Conservation (phyloP, 2,329 filamentous ascomycete genomes). For the Penicillium sp. region DNA sequence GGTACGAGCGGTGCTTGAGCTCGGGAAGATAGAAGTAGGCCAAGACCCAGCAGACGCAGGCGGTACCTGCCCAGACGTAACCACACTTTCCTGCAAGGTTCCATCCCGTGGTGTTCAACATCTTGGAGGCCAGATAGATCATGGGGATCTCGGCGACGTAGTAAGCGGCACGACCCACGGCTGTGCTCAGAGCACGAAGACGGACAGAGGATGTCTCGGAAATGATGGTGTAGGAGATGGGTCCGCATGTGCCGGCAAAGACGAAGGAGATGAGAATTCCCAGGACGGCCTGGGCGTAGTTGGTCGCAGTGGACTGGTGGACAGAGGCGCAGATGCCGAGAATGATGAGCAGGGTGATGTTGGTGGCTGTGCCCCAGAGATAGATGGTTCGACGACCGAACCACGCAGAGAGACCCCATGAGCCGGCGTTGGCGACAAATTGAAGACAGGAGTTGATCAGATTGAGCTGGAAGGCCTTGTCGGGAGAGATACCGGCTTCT, state of each 20-base stretch:
- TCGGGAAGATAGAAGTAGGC: constrained; percentile 48
- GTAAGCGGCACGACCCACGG: constrained; percentile 41
- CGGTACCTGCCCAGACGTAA: constrained; percentile 49
- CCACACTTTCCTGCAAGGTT: constrained; percentile 48
- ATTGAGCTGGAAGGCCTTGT: constrained; percentile 30
- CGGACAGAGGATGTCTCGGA: constrained; percentile 40
- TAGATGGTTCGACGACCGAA: constrained; percentile 45
- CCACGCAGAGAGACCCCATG: constrained; percentile 37
- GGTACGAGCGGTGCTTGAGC: constrained; percentile 47
- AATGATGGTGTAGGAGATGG: constrained; percentile 41
- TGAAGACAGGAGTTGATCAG: constrained; percentile 30
- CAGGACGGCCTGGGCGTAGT: constrained; percentile 40
- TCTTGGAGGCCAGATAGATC: constrained; percentile 41
- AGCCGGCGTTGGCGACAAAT: constrained; percentile 37
- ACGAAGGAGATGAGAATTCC: constrained; percentile 44
- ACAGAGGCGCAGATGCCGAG: constrained; percentile 39
- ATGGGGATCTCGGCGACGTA: constrained; percentile 45
- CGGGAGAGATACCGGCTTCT: constrained; percentile 31
- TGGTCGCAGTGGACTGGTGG: constrained; percentile 30
- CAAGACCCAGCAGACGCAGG: constrained; percentile 40
- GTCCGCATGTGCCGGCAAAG: constrained; percentile 36
- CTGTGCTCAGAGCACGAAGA: constrained; percentile 40
- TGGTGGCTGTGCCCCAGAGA: constrained; percentile 36
- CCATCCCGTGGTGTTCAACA: constrained; percentile 43
- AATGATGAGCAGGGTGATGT: constrained; percentile 37